phyloP scores from a whole-genome alignment of 1,284 basidiomycete species.

The Sanghuangporus sanghuang region DNA sequence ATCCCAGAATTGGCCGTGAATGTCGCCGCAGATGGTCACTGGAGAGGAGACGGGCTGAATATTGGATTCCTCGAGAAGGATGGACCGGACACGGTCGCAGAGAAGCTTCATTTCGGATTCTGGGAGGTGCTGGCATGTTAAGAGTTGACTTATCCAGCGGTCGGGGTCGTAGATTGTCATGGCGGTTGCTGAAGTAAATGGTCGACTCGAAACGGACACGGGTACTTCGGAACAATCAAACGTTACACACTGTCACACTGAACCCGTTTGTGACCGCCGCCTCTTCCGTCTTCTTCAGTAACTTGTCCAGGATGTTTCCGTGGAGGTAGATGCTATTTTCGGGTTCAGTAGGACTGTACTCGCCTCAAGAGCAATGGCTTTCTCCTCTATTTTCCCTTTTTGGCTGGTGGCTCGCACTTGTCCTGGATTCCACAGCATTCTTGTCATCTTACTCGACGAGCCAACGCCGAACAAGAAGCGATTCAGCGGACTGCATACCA shows the following conservation, averaged over 20 bases:
- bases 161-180: slow-evolving; percentile 53
- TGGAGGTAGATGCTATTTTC: not conserved
- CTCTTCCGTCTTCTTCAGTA: not conserved
- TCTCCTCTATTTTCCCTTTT: too few relatives aligned
- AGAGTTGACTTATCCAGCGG: slow-evolving; percentile 75
- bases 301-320: not conserved
- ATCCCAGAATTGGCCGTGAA: slow-evolving; percentile 97
- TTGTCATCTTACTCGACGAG: too few relatives aligned
- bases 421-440: too few relatives aligned
- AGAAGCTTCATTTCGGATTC: slow-evolving; percentile 90
- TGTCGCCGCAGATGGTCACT: slow-evolving; percentile 91
- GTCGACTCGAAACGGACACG: not conserved
- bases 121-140: slow-evolving; percentile 81
- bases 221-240: not conserved
- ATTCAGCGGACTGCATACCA: too few relatives aligned
- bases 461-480: too few relatives aligned
- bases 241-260: not conserved
- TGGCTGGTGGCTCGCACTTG: too few relatives aligned
- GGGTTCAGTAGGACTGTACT: not conserved
- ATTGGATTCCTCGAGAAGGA: slow-evolving; percentile 92
- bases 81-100: slow-evolving; percentile 79
- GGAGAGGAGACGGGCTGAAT: slow-evolving; percentile 91
- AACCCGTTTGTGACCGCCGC: too few relatives aligned
- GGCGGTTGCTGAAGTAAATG: not conserved
- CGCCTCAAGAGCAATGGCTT: not conserved